Conservation (phyloP, 2,329 filamentous ascomycete genomes). For the Fusarium sp. region DNA sequence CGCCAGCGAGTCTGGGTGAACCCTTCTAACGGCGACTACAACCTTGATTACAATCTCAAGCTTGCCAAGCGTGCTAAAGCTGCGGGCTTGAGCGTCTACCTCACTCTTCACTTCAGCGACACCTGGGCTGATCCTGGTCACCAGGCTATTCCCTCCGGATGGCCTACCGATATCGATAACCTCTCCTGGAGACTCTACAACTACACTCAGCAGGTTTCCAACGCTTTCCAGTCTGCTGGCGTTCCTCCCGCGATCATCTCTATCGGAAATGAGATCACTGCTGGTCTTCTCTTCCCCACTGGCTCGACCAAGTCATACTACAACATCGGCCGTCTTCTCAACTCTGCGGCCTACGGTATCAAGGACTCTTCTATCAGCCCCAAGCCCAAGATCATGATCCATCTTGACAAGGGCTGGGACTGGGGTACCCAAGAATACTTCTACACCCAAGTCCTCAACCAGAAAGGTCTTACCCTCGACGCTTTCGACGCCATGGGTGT, state of each 20-base stretch:
- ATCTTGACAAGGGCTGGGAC: constrained; percentile 80
- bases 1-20: constrained; percentile 79
- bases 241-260: constrained; percentile 70
- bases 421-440: constrained; percentile 73
- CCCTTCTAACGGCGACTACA: constrained; percentile 70
- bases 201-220: constrained; percentile 71
- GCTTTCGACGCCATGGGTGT: constrained; percentile 79
- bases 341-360: constrained; percentile 71
- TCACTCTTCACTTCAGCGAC: constrained; percentile 74
- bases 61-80: constrained; percentile 72
- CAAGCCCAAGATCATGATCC: constrained; percentile 76
- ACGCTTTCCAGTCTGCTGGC: constrained; percentile 65
- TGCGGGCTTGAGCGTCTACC: constrained; percentile 67
- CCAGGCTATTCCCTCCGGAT: constrained; percentile 70
- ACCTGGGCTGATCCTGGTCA: constrained; percentile 75
- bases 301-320: constrained; percentile 63
- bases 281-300: constrained; percentile 71
- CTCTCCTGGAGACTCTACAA: constrained; percentile 72
- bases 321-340: constrained; percentile 71
- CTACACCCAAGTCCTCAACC: constrained; percentile 65
- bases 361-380: constrained; percentile 67
- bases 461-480: constrained; percentile 57
- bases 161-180: constrained; percentile 67
- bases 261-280: constrained; percentile 78
- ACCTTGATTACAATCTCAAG: constrained; percentile 74